A percentile compares a stretch with the other conserved stretches of the same genome.
phyloP scores from a whole-genome alignment of 1,284 basidiomycete species.

The Moesziomyces sp. region DNA sequence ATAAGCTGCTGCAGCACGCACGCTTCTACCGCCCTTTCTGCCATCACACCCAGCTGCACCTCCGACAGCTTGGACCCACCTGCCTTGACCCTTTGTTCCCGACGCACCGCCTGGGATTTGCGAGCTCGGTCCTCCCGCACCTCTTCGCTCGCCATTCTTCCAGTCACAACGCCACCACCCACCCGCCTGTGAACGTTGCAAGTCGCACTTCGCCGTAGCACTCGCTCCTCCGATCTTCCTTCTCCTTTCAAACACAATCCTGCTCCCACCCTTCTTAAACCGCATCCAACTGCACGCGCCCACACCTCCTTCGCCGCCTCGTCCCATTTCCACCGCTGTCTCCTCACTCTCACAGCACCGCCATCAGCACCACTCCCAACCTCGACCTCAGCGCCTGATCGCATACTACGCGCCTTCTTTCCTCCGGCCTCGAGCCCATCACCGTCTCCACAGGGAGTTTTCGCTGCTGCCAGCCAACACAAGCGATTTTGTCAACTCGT shows the following conservation, averaged over 20 bases:
- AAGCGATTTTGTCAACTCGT: constrained; percentile 11
- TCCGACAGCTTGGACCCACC: not conserved
- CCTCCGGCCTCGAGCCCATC: too few species aligned
- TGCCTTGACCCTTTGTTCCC: constrained; percentile 6
- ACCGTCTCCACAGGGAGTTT: constrained; percentile 4
- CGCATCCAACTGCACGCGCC: too few species aligned
- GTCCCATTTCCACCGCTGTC: too few species aligned
- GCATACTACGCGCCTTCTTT: too few species aligned
- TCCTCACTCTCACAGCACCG: too few species aligned
- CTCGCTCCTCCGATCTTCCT: not conserved
- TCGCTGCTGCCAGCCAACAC: constrained; percentile 27
- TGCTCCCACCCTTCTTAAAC: too few species aligned
- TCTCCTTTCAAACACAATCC: too few species aligned
- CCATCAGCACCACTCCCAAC: too few species aligned
- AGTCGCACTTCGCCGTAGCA: constrained; percentile 14
- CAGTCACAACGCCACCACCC: constrained; percentile 20
- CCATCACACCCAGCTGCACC: constrained; percentile 11
- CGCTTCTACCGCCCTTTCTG: constrained; percentile 23
- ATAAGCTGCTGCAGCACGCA: constrained; percentile 19
- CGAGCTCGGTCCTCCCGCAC: not conserved
- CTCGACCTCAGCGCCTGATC: too few species aligned
- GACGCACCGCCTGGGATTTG: too few species aligned
- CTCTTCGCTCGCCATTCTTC: constrained; percentile 32
- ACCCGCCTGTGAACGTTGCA: constrained; percentile 19
- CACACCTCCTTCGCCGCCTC: too few species aligned